These are phyloP conservation scores for Echium plantagineum DNA, from an alignment of 257 asterid genomes.

Conservation along the genomic window DNA sequence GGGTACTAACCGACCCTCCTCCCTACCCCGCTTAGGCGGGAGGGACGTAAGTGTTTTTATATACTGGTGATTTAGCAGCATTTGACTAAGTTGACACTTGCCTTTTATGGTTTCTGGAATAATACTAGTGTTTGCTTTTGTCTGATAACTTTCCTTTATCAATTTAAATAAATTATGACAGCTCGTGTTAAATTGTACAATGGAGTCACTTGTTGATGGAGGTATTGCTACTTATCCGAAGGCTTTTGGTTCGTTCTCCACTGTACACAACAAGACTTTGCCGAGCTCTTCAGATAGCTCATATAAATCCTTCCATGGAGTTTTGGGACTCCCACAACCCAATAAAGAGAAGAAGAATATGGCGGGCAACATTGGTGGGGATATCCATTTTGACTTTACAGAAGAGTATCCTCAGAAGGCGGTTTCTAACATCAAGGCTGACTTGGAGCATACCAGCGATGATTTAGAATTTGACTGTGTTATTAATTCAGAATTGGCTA, in stretches of 20 bases:
- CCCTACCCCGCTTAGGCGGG: no score
- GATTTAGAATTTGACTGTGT: constrained; percentile 23
- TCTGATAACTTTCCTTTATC: constrained; percentile 5
- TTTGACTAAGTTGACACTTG: no score
- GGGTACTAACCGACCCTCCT: no score
- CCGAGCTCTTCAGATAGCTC: constrained; percentile 30
- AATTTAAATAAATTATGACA: constrained; percentile 19
- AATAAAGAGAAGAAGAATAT: constrained; percentile 17
- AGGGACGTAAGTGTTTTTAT: no score
- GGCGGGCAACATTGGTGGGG: constrained; percentile 9
- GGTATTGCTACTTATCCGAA: constrained; percentile 36
- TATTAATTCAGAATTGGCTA: constrained; percentile 12
- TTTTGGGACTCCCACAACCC: constrained; percentile 7
- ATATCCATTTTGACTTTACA: constrained; percentile 10
- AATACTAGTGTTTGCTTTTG: constrained; percentile 1
- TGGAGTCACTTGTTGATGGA: constrained; percentile 60
- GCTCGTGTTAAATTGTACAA: constrained; percentile 29
- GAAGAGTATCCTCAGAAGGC: constrained; percentile 16
- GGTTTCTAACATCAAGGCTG: constrained; percentile 9
- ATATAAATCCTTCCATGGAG: constrained; percentile 23
- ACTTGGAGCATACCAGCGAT: constrained; percentile 17
- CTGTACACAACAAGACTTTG: constrained; percentile 22
- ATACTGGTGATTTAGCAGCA: neutral
- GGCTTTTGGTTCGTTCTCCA: constrained; percentile 26
- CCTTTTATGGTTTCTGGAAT: neutral